Evolutionary conservation across 306 rosid species (phyloP), one percentile per base, ranked within the genome.

Genomic region (Rosa persica): DNA sequence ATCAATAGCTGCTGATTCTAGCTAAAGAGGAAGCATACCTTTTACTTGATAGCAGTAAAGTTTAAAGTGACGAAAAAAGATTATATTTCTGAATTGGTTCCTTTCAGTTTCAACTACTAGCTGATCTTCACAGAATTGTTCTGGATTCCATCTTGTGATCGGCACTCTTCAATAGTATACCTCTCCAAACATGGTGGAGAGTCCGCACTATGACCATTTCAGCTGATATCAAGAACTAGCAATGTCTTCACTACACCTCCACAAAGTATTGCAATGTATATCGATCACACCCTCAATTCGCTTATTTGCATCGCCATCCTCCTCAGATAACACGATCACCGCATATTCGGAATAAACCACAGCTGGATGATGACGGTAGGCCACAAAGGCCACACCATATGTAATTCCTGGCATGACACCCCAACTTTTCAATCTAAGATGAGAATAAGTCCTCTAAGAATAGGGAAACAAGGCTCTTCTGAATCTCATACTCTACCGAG

Each of bases 91-190:
- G 16, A 22, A 13, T 57, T 10, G 13, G 27, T 3, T 9, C 6
- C 64, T n/a, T 8, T 57, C 34, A 22, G 13, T 23, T 57, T n/a
- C 13, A 22, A 22, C 30, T 57, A 23, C 30, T 57, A 15, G 25
- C 5, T 57, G 64, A 22, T 57, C 64, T 57, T 57, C 34, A 23
- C 30, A 8, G 64, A 16, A n/a, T 23, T 57, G 34, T n/a, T 49
- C 64, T 22, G 64, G 64, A 57, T 57, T 57, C 64, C 64, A 57
- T n/a, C 64, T 57, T 57, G 64, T 57, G 5, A 57, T 57, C 4
- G 30, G 64, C 64, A 9, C 15, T 57, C 13, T 23, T 22, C 30
- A 8, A 57, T 9, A 5, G 15, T 57, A 57, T n/a, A 55, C 11
- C 62, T 55, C 12, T 2, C 13, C 13, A 57, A 49, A 2, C 34